Evolutionary conservation across 169 alveolate genomes (phyloP), one percentile per base, ranked within the genome.

Genomic region (Theileria annulata): DNA sequence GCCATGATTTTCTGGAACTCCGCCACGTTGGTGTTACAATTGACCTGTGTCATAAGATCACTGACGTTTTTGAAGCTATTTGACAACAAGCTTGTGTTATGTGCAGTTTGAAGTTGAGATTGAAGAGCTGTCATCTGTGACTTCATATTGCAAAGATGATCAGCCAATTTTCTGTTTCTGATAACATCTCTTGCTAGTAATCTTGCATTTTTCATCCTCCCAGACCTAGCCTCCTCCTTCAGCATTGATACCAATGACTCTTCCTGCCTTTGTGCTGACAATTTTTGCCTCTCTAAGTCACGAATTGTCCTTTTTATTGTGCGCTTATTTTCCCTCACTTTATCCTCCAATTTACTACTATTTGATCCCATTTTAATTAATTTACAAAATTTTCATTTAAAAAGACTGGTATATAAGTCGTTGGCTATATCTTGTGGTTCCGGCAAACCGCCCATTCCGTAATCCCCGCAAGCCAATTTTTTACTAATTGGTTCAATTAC

Each of bases 1-100:
- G 76, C 19, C 70, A 83, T 67, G 0, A 69, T 67, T 33, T 68
- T 83, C 60, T 83, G 86, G 64, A 83, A 83, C 25, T 83, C 90
- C 0, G 59, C 86, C 0, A 70, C 51, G 47, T 83, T 63, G 25
- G 74, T 68, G 30, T 77, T 75, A 15, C 79, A 27, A 63, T 75
- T 74, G 58, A 81, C 83, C n/a, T 58, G 48, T 6, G 85, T 21
- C 47, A 83, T 69, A 23, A 83, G 28, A n/a, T 67, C 59, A 71
- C 71, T 76, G n/a, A 76, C 85, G 60, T 51, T 83, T 60, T 83
- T 77, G 13, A 83, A 21, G 64, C 73, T 83, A 48, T 21, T 62
- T 12, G 87, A 48, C 8, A 83, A 3, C 86, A 66, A 68, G 49
- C 71, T 83, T 2, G 86, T 70, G 80, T 69, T 71, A 5, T 83